Base-by-base conservation (phyloP, 169 alveolate species). In the Plasmodium vinckei region DNA sequence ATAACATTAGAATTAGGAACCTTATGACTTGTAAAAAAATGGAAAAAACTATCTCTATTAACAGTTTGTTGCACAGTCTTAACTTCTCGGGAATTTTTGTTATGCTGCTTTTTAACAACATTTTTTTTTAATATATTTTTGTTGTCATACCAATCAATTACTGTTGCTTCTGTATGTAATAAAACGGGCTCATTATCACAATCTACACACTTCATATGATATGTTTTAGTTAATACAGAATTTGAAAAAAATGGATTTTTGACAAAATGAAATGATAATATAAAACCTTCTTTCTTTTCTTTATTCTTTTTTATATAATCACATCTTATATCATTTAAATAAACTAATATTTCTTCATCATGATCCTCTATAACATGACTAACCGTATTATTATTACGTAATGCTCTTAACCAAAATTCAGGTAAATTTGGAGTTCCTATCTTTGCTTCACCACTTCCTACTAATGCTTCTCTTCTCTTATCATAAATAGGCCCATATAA, bases 121-220 rank as follows among this genome's bases (percentile, higher is more conserved):
- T 93, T 89, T 65, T 94, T 94, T 33, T 92, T 87, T 21, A 94
- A 90, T 9, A 94, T 94, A 69, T 94, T 94, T 87, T 92, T 92
- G 53, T 94, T 94, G 17, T 94, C 95, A 87, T 72, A 90, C 96
- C 96, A 94, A 86, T 94, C 79, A 51, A 94, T 94, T 21, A 87
- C 94, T 13, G 96, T 92, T n/a, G 96, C 95, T 59, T 91, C 96
- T 2, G 96, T 94, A 67, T 94, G 94, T 79, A 92, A 94, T 19
- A 94, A 92, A 27, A 94, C 93, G n/a, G 96, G 93, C 87, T 94
- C 96, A 53, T 90, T 90, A 46, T 94, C 96, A 63, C 96, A 94
- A 73, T 94, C 96, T 5, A 94, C 92, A 60, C 92, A 88, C 92
- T 90, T 94, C 96, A 94, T 94, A 88, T 91, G 93, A 77, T 94